These are phyloP conservation scores for Malus hybrid DNA, from an alignment of 331 rosid genomes.

Conservation along the genomic window DNA sequence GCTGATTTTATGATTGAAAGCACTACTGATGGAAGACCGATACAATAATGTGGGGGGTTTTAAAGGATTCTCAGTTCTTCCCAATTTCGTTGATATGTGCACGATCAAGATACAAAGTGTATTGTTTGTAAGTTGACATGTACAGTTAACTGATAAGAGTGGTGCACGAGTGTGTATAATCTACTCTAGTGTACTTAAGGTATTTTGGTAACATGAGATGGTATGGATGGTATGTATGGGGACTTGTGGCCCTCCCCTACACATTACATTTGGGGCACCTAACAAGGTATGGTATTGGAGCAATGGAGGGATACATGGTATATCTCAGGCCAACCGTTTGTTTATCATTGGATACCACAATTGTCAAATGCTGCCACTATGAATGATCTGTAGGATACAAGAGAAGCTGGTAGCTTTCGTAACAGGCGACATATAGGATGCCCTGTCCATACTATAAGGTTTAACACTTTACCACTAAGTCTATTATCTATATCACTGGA, in stretches of 20 bases:
- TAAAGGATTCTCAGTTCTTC: not conserved
- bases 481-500: not conserved
- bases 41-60: too few species aligned
- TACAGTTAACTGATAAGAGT: not conserved
- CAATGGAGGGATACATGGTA: not conserved
- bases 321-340: not conserved
- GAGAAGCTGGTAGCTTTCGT: not conserved
- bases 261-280: not conserved
- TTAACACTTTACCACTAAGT: not conserved
- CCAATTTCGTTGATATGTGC: not conserved
- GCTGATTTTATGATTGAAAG: not conserved
- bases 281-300: not conserved
- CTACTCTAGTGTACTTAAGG: not conserved
- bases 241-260: not conserved
- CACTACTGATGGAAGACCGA: not conserved
- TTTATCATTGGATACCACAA: not conserved
- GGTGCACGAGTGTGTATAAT: not conserved
- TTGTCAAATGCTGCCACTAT: not conserved
- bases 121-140: not conserved
- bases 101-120: not conserved
- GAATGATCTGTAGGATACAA: not conserved
- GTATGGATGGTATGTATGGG: not conserved
- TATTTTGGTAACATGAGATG: not conserved
- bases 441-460: not conserved
- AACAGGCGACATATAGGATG: not conserved